Evolutionary conservation across 192 early-diverging fungal genomes (phyloP), one percentile per base, ranked within the genome.

Genomic region (Phycomyces nitens): DNA sequence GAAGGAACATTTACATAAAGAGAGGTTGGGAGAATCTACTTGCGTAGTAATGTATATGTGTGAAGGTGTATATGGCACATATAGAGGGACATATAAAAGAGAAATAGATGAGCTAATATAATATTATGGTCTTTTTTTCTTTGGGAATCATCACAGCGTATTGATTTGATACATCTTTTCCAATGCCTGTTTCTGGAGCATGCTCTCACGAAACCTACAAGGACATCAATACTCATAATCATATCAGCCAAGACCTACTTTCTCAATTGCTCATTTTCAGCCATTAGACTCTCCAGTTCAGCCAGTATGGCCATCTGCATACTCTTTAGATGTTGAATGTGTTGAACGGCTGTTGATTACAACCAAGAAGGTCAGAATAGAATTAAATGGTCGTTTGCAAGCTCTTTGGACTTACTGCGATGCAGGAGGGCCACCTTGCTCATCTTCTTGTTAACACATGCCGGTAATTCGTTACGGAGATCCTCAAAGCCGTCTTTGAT

Each of bases 401-500:
- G 26, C 51, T 14, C 6, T 47, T n/a, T n/a, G n/a, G n/a, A 55
- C 58, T 62, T 63, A 69, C 68, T 69, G 58, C 67, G 49, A 53
- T 74, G 72, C 47, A 74, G 56, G 9, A 74, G 39, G 20, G 67
- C 67, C 15, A 69, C 72, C 38, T 74, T 74, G 41, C 67, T 69
- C 67, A 74, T 69, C 62, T 69, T 74, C 42, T 69, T 74, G 29
- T 74, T 74, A 22, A 69, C 54, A 29, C 62, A 68, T 39, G 60
- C 64, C 5, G 72, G 72, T 53, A 74, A 40, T 55, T 74, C 66
- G 39, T 58, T 68, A 53, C 72, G 44, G 44, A 74, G 52, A 43
- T 74, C 72, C 41, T 74, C 72, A 69, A 74, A 74, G 18, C 73
- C 73, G 49, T 75, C 73, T 23, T 72, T 72, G 39, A 72, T 72